These are phyloP conservation scores for Gliomastix tumulicola DNA, from an alignment of 2,329 filamentous ascomycete genomes.

Conservation along the genomic window DNA sequence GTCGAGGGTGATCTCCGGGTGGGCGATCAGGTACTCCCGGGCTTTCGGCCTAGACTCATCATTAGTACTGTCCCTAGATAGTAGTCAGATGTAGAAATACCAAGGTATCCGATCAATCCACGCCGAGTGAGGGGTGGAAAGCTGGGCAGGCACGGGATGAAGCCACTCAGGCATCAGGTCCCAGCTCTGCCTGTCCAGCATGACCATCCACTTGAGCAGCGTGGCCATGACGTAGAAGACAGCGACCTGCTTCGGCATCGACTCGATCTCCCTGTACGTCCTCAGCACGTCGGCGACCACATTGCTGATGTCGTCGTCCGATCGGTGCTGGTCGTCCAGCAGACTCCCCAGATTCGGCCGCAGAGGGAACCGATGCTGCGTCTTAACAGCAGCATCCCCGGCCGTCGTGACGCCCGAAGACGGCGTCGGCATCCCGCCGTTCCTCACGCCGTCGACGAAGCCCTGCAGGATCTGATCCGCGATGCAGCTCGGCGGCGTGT, in stretches of 20 bases:
- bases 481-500: conserved; percentile 13
- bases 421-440: conserved; percentile 6
- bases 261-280: conserved; percentile 20
- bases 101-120: conserved; percentile 23
- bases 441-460: conserved; percentile 13
- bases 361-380: conserved; percentile 8
- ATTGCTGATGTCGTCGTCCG: conserved; percentile 20
- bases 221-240: conserved; percentile 20
- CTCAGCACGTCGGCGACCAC: conserved; percentile 19
- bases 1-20: conserved; percentile 19
- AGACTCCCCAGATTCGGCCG: conserved; percentile 16
- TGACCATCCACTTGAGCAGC: conserved; percentile 21
- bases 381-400: conserved; percentile 2
- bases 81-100: conserved; percentile 1
- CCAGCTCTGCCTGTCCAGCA: conserved; percentile 19
- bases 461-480: conserved; percentile 19
- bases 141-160: conserved; percentile 15
- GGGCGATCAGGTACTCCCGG: conserved; percentile 17
- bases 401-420: conserved; percentile 1
- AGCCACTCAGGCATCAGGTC: conserved; percentile 20
- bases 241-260: conserved; percentile 18
- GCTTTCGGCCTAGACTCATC: conserved; percentile 16
- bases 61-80: too few relatives aligned
- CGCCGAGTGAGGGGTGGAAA: conserved; percentile 16
- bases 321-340: conserved; percentile 12